Evolutionary conservation across 345 rosid species (phyloP).

Genomic region (Brassica nigra): DNA sequence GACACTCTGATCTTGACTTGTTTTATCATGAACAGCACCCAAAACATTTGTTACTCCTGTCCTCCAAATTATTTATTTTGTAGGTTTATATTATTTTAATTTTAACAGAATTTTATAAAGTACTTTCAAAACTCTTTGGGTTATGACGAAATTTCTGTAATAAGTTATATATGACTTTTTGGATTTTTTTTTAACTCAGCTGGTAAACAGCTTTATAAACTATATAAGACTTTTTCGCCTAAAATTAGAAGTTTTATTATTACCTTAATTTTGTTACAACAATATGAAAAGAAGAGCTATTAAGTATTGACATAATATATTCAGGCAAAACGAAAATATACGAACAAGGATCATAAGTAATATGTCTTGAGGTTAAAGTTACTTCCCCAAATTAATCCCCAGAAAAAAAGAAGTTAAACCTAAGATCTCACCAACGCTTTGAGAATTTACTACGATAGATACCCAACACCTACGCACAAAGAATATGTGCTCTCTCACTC

Average conservation of each 20-base stretch:
- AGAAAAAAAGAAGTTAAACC: conserved; percentile 13
- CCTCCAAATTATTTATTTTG: too few species aligned
- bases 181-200: too few species aligned
- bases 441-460: conserved; percentile 36
- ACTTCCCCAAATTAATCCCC: conserved; percentile 16
- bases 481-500: conserved; percentile 33
- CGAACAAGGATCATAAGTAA: conserved; percentile 24
- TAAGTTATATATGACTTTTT: too few species aligned
- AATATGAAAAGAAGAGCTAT: not conserved
- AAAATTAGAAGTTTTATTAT: not conserved
- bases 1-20: not conserved
- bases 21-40: too few species aligned
- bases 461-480: conserved; percentile 43
- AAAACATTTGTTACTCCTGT: too few species aligned
- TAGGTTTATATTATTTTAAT: too few species aligned
- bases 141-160: too few species aligned
- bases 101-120: too few species aligned
- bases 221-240: too few species aligned
- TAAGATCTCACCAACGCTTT: conserved; percentile 28
- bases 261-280: conserved; percentile 3
- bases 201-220: too few species aligned
- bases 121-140: too few species aligned
- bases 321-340: not conserved
- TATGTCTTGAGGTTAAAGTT: conserved; percentile 30
- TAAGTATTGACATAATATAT: not conserved